Evolutionary conservation across 2,329 filamentous ascomycete species (phyloP), one percentile per base, ranked within the genome.

Genomic region (Aspergillus transmontanensis): DNA sequence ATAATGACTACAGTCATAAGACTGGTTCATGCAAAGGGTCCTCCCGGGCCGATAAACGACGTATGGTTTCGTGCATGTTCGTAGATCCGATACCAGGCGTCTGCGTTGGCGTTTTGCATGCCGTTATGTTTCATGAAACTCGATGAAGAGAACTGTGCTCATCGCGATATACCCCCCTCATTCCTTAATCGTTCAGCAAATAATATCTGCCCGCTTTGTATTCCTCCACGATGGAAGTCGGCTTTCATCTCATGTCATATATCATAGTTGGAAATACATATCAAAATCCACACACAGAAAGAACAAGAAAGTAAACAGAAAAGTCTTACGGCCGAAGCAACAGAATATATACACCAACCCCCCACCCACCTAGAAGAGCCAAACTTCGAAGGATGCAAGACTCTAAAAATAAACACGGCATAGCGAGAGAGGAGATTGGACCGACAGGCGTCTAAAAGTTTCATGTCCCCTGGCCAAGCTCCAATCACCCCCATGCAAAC

Each of bases 351-450:
- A 50, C 46, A 53, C 12, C 30, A 36, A 6, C n/a, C 51, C 51
- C 19, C 19, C 30, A 11, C n/a, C 21, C 55, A 16, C 53, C 21
- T 11, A 34, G 7, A 19, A 12, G n/a, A 45, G 10, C 11, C 41
- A 28, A 36, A 28, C 48, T n/a, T 32, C 50, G 32, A 39, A 53
- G 21, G 28, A 61, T 48, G n/a, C 21, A 46, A 26, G 43, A 26
- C 45, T 36, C 48, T 62, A 62, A 58, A 59, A 62, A 62, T 62
- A 62, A 62, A 59, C 60, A 59, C 56, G 56, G 32, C 41, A 50
- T 14, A 14, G 30, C 30, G 19, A 32, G 12, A n/a, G 43, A 51
- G 14, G n/a, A 58, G 45, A 58, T 32, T 48, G 57, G 45, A 46
- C 14, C 26, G 32, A 50, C 11, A 50, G 12, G 57, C 23, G 28